Base-by-base conservation (phyloP, 2,329 filamentous ascomycete genomes). In the Aspergillus sp. region DNA sequence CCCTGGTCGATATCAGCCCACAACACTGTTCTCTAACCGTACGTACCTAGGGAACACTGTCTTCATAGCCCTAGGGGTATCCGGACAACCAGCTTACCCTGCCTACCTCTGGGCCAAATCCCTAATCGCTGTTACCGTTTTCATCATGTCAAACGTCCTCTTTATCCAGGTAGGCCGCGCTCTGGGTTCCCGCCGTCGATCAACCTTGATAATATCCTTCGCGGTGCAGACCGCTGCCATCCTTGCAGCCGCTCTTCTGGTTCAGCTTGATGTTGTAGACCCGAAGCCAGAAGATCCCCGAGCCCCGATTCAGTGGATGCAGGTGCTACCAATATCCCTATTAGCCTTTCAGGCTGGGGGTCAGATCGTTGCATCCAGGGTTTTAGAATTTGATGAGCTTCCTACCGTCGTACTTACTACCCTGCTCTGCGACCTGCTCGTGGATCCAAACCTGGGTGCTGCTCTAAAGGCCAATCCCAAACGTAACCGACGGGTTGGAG, bases 321-420 rank as follows among this genome's bases (percentile, higher is more conserved):
- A 74, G 53, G 56, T 76, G 1, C 55, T 76, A 2, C 73, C 76
- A 5, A 73, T 78, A 20, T 64, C 70, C 3, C 62, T 78, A 1
- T 64, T 78, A 4, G 66, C 75, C 17, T 77, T 78, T 56, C 73
- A 77, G 57, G 72, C 74, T 1, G 74, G 69, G 1, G 76, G 76
- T 0, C 76, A 78, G 56, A 75, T 77, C 20, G 68, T 68, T 12
- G 66, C 74, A 1, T 75, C 73, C 1, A 68, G 76, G 1, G 63
- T 75, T 6, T 63, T 78, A 6, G 63, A 64, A 2, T 62, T 73
- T 15, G 69, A 76, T 36, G 76, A 78, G 57, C 69, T 78, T 18
- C 76, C 76, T 0, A 78, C 75, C 0, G 71, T 77, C 3, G 75
- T 78, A 6, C 63, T 78, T 12, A 78, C 76, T 1, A 73, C 73